Conservation (phyloP, 306 rosid species). For the Cucurbita argyrosperma region DNA sequence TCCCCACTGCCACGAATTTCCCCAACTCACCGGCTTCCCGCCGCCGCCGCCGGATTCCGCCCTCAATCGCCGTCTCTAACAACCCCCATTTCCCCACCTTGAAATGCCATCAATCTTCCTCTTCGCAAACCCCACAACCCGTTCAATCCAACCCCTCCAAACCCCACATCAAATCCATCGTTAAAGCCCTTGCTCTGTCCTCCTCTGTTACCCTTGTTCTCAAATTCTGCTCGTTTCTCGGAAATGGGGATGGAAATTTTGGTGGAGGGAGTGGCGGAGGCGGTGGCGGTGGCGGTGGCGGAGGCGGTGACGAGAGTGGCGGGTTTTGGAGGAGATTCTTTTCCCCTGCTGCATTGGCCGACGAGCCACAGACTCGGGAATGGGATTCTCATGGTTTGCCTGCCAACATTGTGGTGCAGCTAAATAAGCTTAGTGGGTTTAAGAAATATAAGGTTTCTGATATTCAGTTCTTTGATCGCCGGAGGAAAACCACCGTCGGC, state of each 20-base stretch:
- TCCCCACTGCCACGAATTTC: slow-evolving; percentile 17
- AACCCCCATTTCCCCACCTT: slow-evolving; percentile 9
- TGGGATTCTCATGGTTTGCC: slow-evolving; percentile 92
- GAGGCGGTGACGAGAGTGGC: slow-evolving; percentile 15
- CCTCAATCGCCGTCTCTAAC: background rate
- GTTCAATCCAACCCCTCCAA: background rate
- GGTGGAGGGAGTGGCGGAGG: slow-evolving; percentile 28
- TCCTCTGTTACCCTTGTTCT: slow-evolving; percentile 49
- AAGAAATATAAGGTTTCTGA: slow-evolving; percentile 75
- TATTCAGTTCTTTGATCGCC: slow-evolving; percentile 61
- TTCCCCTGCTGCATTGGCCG: slow-evolving; percentile 44
- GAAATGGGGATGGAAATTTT: slow-evolving; percentile 9
- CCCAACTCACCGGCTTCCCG: slow-evolving; percentile 17
- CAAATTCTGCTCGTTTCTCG: slow-evolving; percentile 9
- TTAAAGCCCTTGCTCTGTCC: slow-evolving; percentile 38
- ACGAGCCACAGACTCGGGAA: slow-evolving; percentile 44
- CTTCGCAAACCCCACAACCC: slow-evolving; percentile 18
- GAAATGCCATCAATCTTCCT: slow-evolving; percentile 20
- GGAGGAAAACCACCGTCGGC: slow-evolving; percentile 31
- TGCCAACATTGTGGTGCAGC: slow-evolving; percentile 64
- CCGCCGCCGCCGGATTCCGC: slow-evolving; percentile 1
- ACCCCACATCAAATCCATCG: slow-evolving; percentile 26
- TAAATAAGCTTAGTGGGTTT: slow-evolving; percentile 73
- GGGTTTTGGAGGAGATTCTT: slow-evolving; percentile 49
- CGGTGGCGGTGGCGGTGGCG: slow-evolving; percentile 29